These are phyloP conservation scores for Lodderomyces pseudojiufengensis DNA, from an alignment of 1,139 yeast genomes.

Conservation along the genomic window DNA sequence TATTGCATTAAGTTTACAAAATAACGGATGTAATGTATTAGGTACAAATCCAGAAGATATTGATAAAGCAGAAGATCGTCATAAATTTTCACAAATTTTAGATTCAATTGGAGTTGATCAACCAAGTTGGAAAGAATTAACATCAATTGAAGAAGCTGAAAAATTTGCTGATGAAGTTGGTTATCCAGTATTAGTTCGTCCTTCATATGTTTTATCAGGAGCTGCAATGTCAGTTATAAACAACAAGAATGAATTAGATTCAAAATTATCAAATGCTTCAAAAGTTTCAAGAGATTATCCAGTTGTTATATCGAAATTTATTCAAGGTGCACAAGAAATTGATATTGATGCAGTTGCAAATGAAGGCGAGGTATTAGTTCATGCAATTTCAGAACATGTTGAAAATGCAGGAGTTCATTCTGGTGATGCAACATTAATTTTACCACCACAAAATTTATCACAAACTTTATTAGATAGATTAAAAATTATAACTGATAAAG, in stretches of 20 bases:
- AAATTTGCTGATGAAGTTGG: constrained; percentile 81
- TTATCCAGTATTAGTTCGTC: constrained; percentile 95
- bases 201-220: constrained; percentile 94
- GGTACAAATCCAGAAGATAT: constrained; percentile 96
- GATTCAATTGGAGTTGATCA: constrained; percentile 92
- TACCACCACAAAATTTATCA: constrained; percentile 81
- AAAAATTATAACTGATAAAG: constrained; percentile 83
- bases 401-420: constrained; percentile 99
- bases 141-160: constrained; percentile 82
- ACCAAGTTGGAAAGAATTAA: constrained; percentile 96
- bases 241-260: constrained; percentile 70
- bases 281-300: constrained; percentile 95
- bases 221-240: constrained; percentile 97
- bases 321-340: constrained; percentile 93
- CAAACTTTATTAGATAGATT: constrained; percentile 58
- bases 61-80: constrained; percentile 97
- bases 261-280: constrained; percentile 80
- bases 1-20: constrained; percentile 82
- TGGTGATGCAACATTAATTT: constrained; percentile 93
- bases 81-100: constrained; percentile 90
- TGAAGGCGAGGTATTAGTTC: constrained; percentile 83
- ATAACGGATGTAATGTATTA: constrained; percentile 79
- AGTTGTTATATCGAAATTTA: constrained; percentile 93
- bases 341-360: constrained; percentile 96
- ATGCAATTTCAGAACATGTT: constrained; percentile 96